phyloP scores from a whole-genome alignment of 1,284 basidiomycete genomes.

The Tetrapyrgos nigripes region DNA sequence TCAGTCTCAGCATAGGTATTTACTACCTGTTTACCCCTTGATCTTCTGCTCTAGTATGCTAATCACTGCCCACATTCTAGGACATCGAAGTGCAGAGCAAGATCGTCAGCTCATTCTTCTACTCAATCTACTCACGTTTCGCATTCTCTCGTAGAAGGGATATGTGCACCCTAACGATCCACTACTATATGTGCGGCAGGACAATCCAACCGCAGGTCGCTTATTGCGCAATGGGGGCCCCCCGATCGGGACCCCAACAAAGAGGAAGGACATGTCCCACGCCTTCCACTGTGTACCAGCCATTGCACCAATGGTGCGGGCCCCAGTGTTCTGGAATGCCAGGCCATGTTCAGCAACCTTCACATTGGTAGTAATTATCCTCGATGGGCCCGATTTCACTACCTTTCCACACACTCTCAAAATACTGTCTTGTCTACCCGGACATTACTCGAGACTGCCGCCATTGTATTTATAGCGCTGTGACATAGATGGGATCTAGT shows the following conservation, averaged over 20 bases:
- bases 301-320: neutral
- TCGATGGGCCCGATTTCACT: no score
- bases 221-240: neutral
- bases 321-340: neutral
- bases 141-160: no score
- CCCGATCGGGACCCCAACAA: neutral
- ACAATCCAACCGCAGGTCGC: neutral
- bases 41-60: neutral
- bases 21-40: no score
- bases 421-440: no score
- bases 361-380: no score
- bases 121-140: no score
- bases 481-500: no score
- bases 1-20: no score
- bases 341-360: neutral
- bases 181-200: neutral
- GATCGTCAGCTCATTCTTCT: neutral
- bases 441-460: no score
- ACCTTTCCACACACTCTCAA: no score
- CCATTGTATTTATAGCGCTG: no score
- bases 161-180: neutral
- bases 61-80: neutral
- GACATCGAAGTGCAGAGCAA: neutral
- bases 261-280: neutral
- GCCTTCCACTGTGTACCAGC: neutral